A percentile compares a stretch with the other conserved stretches of the same genome.
These are phyloP conservation scores for Lonicera japonica DNA, from an alignment of 129 eudicot species.

Conservation along the genomic window DNA sequence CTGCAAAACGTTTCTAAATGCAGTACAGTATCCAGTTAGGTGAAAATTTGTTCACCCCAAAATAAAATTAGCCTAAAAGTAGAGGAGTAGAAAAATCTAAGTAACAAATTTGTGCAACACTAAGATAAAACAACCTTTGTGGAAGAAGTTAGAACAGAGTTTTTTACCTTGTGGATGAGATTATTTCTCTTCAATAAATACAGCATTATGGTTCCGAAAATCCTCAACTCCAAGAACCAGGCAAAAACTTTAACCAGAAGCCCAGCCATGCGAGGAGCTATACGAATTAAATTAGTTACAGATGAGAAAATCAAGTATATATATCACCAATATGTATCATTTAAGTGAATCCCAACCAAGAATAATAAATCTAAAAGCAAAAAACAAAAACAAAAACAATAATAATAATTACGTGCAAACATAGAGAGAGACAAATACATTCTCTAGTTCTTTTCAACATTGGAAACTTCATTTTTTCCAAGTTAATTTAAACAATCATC, in stretches of 20 bases:
- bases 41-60: too few relatives aligned
- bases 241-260: constrained; percentile 60
- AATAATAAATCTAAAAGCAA: background rate
- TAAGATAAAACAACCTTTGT: too few relatives aligned
- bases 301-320: background rate
- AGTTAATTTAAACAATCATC: too few relatives aligned
- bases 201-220: constrained; percentile 59
- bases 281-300: background rate
- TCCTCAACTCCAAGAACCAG: constrained; percentile 73
- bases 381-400: background rate
- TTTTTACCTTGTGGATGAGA: constrained; percentile 69
- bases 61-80: too few relatives aligned
- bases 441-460: background rate
- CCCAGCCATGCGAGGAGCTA: constrained; percentile 99
- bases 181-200: constrained; percentile 79
- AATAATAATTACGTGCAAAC: background rate
- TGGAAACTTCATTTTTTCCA: background rate
- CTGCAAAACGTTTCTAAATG: too few relatives aligned
- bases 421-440: background rate
- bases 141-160: background rate
- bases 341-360: background rate
- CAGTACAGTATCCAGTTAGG: too few relatives aligned
- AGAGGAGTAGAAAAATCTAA: too few relatives aligned
- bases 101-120: too few relatives aligned
- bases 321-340: background rate